Evolutionary conservation across 2,329 filamentous ascomycete genomes (phyloP).

Genomic region (Fusarium illudens): DNA sequence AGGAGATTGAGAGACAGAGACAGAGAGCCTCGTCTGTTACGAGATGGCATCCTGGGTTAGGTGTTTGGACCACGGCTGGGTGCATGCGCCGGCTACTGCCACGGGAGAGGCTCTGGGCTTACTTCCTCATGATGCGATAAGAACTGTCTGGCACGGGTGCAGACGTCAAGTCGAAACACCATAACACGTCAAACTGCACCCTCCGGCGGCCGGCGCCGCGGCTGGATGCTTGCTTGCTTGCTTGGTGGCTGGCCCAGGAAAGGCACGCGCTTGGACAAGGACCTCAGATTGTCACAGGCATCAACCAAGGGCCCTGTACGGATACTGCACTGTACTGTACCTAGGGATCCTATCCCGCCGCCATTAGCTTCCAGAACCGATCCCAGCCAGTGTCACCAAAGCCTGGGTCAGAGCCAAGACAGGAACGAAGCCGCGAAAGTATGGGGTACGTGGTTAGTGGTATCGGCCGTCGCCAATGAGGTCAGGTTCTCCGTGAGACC

Average conservation of each 20-base stretch:
- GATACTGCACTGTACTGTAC: not conserved
- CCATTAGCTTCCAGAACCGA: slow-evolving; percentile 26
- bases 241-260: slow-evolving; percentile 2
- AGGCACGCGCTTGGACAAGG: not conserved
- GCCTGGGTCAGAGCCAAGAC: slow-evolving; percentile 23
- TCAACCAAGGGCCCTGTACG: not conserved
- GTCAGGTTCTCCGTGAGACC: slow-evolving; percentile 8
- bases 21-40: not conserved
- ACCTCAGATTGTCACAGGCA: not conserved
- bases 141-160: not conserved
- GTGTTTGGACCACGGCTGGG: not conserved
- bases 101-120: not conserved
- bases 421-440: slow-evolving; percentile 25
- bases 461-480: slow-evolving; percentile 6
- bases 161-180: slow-evolving; percentile 2
- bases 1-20: not conserved
- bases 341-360: slow-evolving; percentile 16
- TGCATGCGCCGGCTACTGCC: not conserved
- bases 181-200: not conserved
- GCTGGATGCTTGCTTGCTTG: not conserved
- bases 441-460: slow-evolving; percentile 34
- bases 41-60: slow-evolving; percentile 8
- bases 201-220: slow-evolving; percentile 1
- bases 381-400: slow-evolving; percentile 5
- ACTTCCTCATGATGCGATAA: not conserved